Evolutionary conservation across 192 early-diverging fungal species (phyloP).

Genomic region (Rhizophagus prolifer): DNA sequence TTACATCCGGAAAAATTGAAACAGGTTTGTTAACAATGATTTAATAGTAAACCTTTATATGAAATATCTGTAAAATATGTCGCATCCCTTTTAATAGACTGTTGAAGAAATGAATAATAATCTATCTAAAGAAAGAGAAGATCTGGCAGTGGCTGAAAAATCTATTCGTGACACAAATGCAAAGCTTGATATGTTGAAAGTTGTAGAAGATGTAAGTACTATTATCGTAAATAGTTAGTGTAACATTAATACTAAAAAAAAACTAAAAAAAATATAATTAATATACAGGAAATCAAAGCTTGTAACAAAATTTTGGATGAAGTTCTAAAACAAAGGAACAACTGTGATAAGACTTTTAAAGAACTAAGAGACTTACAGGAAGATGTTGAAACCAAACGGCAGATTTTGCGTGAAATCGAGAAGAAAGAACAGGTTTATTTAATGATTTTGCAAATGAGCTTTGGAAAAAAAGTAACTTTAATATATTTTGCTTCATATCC

Average conservation of each 20-base stretch:
- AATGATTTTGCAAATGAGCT: neutral
- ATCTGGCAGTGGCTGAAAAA: neutral
- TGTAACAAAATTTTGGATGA: conserved; percentile 18
- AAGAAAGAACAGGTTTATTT: conserved; percentile 12
- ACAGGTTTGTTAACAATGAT: neutral
- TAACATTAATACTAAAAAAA: neutral
- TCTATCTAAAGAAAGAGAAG: conserved; percentile 5
- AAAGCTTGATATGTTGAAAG: neutral
- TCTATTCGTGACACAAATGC: neutral
- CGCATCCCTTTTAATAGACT: neutral
- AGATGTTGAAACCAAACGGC: neutral
- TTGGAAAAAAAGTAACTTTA: neutral
- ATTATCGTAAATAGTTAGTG: neutral
- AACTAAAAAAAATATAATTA: neutral
- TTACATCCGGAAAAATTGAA: conserved; percentile 17
- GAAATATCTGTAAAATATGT: neutral
- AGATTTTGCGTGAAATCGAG: neutral
- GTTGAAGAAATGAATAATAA: conserved; percentile 15
- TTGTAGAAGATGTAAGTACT: conserved; percentile 1
- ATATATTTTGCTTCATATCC: neutral
- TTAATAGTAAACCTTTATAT: neutral
- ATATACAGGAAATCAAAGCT: neutral
- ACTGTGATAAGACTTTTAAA: conserved; percentile 4
- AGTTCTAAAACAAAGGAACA: conserved; percentile 3
- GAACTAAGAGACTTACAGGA: conserved; percentile 2